phyloP scores from a whole-genome alignment of 225 moss, liverwort and hornwort genomes.

The Neckera pumila region DNA sequence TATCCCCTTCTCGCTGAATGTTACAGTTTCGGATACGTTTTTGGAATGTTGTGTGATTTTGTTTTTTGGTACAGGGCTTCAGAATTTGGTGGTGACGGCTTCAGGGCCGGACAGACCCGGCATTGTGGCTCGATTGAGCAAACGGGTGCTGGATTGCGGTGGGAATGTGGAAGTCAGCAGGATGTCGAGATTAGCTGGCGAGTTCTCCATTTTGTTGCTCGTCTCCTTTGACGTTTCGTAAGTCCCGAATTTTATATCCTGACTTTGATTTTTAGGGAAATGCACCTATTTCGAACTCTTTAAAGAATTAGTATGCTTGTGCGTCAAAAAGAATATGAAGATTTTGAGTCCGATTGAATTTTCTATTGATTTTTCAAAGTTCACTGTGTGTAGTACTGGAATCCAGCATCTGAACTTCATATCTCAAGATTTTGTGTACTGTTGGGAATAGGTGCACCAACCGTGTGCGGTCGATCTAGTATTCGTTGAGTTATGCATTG shows the following conservation, averaged over 20 bases:
- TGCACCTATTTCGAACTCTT: neutral
- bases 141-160: slow-evolving; percentile 33
- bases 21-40: neutral
- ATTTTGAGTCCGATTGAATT: neutral
- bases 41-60: neutral
- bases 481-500: neutral
- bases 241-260: neutral
- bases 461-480: neutral
- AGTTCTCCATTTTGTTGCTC: slow-evolving; percentile 35
- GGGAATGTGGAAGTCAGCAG: slow-evolving; percentile 36
- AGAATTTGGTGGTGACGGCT: slow-evolving; percentile 40
- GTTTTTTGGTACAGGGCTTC: neutral
- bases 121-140: slow-evolving; percentile 40
- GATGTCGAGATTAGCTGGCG: slow-evolving; percentile 47
- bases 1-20: neutral
- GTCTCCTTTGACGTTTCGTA: slow-evolving; percentile 34
- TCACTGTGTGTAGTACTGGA: neutral
- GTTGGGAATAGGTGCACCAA: neutral
- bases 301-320: neutral
- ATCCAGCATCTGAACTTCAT: neutral
- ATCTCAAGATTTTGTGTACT: neutral
- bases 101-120: slow-evolving; percentile 44
- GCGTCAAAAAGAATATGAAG: neutral
- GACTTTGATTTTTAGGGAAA: neutral
- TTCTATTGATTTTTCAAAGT: neutral